Evolutionary conservation across 345 rosid genomes (phyloP).

Genomic region (Dipteronia dyeriana): DNA sequence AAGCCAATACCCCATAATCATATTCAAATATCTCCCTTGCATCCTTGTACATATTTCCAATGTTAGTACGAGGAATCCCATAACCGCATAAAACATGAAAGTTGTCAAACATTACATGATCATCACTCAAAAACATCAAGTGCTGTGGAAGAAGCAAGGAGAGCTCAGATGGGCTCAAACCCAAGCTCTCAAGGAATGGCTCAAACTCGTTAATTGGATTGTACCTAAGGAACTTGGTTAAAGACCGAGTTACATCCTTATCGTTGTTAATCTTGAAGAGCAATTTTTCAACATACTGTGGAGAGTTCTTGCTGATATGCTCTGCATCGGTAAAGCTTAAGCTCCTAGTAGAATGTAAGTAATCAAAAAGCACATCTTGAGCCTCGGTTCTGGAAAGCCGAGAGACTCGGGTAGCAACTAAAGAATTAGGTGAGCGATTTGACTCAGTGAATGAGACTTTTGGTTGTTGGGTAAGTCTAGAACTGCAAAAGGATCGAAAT

Average conservation of each 20-base stretch:
- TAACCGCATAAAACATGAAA: slow-evolving; percentile 57
- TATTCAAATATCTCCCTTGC: slow-evolving; percentile 56
- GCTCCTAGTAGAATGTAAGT: slow-evolving; percentile 73
- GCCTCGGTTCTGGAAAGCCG: slow-evolving; percentile 49
- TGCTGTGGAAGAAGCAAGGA: slow-evolving; percentile 47
- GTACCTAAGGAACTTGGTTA: slow-evolving; percentile 63
- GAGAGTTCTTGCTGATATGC: slow-evolving; percentile 81
- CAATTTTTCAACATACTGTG: slow-evolving; percentile 48
- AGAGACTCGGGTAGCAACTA: slow-evolving; percentile 37
- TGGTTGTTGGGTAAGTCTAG: slow-evolving; percentile 25
- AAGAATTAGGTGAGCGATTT: slow-evolving; percentile 26
- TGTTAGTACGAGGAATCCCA: slow-evolving; percentile 71
- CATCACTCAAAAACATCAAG: slow-evolving; percentile 59
- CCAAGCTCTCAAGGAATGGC: slow-evolving; percentile 86
- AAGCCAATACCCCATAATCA: slow-evolving; percentile 44
- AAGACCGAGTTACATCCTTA: slow-evolving; percentile 44
- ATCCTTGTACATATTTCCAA: slow-evolving; percentile 68
- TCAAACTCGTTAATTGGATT: slow-evolving; percentile 86
- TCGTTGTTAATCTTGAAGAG: slow-evolving; percentile 51
- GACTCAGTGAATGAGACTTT: slow-evolving; percentile 28
- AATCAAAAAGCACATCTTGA: slow-evolving; percentile 66
- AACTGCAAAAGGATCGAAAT: slow-evolving; percentile 33
- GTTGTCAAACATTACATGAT: slow-evolving; percentile 61
- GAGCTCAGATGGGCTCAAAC: slow-evolving; percentile 53
- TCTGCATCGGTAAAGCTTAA: slow-evolving; percentile 65